Evolutionary conservation across 208 protist species (phyloP).

Genomic region (Polymyxa betae): DNA sequence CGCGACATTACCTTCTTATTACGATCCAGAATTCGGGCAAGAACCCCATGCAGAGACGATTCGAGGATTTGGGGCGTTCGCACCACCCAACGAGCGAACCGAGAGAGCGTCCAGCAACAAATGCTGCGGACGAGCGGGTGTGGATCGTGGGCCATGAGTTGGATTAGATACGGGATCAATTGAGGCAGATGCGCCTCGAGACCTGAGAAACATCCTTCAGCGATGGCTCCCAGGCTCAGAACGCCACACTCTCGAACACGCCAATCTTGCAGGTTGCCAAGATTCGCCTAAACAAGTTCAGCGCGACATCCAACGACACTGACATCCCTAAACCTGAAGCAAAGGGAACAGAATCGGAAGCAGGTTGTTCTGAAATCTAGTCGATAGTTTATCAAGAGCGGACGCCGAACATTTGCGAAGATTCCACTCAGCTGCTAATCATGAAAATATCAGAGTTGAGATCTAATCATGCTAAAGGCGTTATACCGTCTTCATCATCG

Average conservation of each 20-base stretch:
- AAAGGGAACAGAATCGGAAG: constrained; percentile 78
- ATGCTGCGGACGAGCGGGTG: constrained; percentile 86
- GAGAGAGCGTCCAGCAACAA: constrained; percentile 83
- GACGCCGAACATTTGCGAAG: not conserved
- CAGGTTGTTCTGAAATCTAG: constrained; percentile 70
- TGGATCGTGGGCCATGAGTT: constrained; percentile 54
- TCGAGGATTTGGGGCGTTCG: constrained; percentile 42
- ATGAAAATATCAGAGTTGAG: not conserved
- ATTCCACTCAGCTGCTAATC: not conserved
- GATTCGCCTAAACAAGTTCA: not conserved
- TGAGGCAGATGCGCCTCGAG: constrained; percentile 76
- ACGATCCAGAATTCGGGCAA: constrained; percentile 75
- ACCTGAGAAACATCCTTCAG: constrained; percentile 82
- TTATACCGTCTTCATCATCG: not conserved
- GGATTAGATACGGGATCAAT: constrained; percentile 76
- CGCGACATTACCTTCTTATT: constrained; percentile 70
- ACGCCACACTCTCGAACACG: constrained; percentile 83
- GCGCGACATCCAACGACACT: not conserved
- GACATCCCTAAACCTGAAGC: constrained; percentile 74
- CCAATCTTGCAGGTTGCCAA: constrained; percentile 71
- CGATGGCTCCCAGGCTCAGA: constrained; percentile 84
- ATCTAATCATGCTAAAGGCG: no score
- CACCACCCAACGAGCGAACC: constrained; percentile 76
- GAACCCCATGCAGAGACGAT: constrained; percentile 68
- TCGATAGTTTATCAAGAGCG: constrained; percentile 30